These are phyloP conservation scores for Podila minutissima DNA, from an alignment of 192 early-diverging fungal species.

Conservation along the genomic window DNA sequence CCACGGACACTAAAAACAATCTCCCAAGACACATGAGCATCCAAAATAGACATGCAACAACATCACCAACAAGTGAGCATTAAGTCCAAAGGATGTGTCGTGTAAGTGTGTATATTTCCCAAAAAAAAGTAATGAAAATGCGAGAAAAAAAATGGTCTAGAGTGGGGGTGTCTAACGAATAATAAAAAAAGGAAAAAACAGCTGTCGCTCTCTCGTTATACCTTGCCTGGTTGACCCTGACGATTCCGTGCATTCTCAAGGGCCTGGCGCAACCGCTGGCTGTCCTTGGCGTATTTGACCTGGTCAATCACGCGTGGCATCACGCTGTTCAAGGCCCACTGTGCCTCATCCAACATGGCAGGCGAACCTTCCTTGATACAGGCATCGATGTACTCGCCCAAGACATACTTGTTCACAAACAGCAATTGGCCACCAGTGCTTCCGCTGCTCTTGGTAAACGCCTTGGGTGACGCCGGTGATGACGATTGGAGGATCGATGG, in stretches of 20 bases:
- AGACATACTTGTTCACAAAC: conserved; percentile 41
- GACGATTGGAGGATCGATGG: conserved; percentile 5
- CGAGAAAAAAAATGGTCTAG: too few relatives aligned
- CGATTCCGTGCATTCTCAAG: conserved; percentile 23
- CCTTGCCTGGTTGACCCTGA: background rate
- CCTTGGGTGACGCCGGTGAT: background rate
- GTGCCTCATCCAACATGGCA: conserved; percentile 32
- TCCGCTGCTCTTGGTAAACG: background rate
- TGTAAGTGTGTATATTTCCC: too few relatives aligned
- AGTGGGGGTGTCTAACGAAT: too few relatives aligned
- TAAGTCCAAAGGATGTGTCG: too few relatives aligned
- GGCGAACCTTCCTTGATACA: conserved; percentile 36
- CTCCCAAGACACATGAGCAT: too few relatives aligned
- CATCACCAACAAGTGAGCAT: too few relatives aligned
- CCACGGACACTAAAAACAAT: too few relatives aligned
- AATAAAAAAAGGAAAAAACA: too few relatives aligned
- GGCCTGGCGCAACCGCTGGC: conserved; percentile 25
- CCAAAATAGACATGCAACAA: too few relatives aligned
- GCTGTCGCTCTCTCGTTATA: too few relatives aligned
- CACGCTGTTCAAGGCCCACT: conserved; percentile 32
- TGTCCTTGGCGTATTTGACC: conserved; percentile 21
- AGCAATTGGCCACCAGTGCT: background rate
- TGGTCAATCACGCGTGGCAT: conserved; percentile 36
- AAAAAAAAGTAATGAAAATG: too few relatives aligned
- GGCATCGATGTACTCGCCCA: conserved; percentile 48